A percentile compares a stretch with the other conserved stretches of the same genome.
Evolutionary conservation across 2,329 filamentous ascomycete species (phyloP).

Genomic region (Meredithiella fracta): DNA sequence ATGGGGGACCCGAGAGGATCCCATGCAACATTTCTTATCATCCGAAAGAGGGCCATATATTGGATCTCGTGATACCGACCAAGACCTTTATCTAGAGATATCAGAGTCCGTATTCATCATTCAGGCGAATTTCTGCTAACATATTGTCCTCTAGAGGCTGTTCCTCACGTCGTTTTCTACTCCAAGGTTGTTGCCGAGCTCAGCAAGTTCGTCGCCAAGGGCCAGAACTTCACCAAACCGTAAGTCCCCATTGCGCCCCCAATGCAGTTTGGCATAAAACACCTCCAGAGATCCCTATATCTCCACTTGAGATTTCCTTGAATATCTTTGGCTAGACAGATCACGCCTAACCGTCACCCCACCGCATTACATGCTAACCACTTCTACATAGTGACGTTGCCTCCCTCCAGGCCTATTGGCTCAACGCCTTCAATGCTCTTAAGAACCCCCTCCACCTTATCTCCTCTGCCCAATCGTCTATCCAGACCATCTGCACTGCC

Average conservation of each 20-base stretch:
- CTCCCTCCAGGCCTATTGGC: conserved; percentile 77
- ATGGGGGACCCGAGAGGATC: background rate
- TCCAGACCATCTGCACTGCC: conserved; percentile 43
- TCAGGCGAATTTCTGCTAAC: background rate
- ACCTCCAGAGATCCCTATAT: conserved; percentile 13
- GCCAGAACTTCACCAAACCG: conserved; percentile 88
- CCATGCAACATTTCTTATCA: background rate
- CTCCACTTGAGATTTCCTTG: background rate
- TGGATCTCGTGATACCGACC: background rate
- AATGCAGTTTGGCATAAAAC: conserved; percentile 4
- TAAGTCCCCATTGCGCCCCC: conserved; percentile 36
- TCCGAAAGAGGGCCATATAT: background rate
- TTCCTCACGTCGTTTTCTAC: conserved; percentile 83
- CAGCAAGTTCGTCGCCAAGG: conserved; percentile 68
- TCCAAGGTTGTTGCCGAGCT: conserved; percentile 76
- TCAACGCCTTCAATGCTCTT: conserved; percentile 53
- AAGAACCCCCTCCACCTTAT: conserved; percentile 50
- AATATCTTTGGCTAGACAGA: too few relatives aligned
- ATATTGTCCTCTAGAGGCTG: conserved; percentile 43
- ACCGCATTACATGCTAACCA: background rate
- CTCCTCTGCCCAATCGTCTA: conserved; percentile 38
- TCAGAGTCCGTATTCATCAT: background rate
- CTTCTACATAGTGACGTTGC: conserved; percentile 21
- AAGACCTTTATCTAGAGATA: background rate
- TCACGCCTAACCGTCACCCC: too few relatives aligned